Conservation (phyloP, 1,284 basidiomycete genomes). For the Leccinum pachyderme region DNA sequence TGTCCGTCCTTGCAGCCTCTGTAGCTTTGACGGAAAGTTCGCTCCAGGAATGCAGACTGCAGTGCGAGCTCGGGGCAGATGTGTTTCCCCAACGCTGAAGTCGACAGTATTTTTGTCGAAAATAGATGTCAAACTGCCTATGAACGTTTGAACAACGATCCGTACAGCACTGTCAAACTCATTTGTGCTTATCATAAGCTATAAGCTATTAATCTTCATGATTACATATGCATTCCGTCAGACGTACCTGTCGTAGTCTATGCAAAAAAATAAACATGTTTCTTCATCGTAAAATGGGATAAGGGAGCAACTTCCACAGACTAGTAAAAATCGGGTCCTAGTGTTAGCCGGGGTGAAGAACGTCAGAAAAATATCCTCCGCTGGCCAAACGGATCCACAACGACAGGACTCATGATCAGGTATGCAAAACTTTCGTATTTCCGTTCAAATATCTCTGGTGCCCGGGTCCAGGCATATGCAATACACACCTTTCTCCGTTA, state of each 20-base stretch:
- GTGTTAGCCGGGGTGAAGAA: not conserved
- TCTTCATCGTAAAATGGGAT: constrained; percentile 22
- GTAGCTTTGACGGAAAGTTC: constrained; percentile 4
- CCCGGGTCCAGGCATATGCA: constrained; percentile 17
- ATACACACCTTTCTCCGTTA: constrained; percentile 10
- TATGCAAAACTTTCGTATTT: constrained; percentile 15
- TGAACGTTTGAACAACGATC: not conserved
- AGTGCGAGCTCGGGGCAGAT: constrained; percentile 24
- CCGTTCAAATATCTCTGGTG: not conserved
- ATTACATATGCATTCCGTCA: not conserved
- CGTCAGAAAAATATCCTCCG: not conserved
- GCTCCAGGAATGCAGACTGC: not conserved
- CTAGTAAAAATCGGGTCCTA: constrained; percentile 8
- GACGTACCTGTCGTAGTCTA: constrained; percentile 18
- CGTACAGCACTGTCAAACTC: constrained; percentile 27
- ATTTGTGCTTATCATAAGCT: constrained; percentile 13
- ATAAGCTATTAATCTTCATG: constrained; percentile 4
- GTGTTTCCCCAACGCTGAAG: constrained; percentile 19
- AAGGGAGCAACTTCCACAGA: constrained; percentile 17
- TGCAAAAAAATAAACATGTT: constrained; percentile 24
- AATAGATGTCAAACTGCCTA: not conserved
- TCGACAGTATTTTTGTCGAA: constrained; percentile 8
- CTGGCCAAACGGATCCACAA: constrained; percentile 11
- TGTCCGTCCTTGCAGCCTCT: constrained; percentile 8
- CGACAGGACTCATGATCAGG: constrained; percentile 1